Base-by-base conservation (phyloP, 495 filamentous ascomycete species). In the Penicillium ucsense region DNA sequence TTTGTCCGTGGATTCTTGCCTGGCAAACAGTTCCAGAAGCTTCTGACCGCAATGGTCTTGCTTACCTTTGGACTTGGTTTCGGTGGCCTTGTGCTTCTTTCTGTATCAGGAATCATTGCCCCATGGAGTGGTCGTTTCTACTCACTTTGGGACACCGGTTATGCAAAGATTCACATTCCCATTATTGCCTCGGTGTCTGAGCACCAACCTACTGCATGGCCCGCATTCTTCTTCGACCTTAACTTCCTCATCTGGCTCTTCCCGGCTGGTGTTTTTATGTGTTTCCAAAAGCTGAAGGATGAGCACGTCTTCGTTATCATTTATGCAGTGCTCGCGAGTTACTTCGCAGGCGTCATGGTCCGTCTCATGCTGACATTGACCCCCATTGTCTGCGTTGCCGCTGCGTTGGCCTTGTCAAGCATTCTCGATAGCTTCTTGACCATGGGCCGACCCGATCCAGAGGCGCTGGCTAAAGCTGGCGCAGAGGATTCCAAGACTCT, bases 151-250 rank as follows among this genome's bases (percentile, higher is more conserved):
- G 94, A 99, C 67, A 99, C 94, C 7, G 88, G 87, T 55, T 99
- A 99, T 63, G 94, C 94, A 55, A 99, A 99, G 72, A 94, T 97
- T 50, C 94, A 99, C 56, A 99, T 99, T 62, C 94, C 94, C 33
- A 99, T 99, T 60, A 99, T 99, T 67, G 94, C 94, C 28, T 97
- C 92, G 3, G 94, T 99, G 30, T 99, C 94, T 6, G 94, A 99
- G 66, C 94, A 99, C 76, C 94, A 99, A 66, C 94, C 94, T 8
- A 99, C 94, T 29, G 94, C 94, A n/a, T 99, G 94, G 94, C 94
- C 94, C 6, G 89, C 94, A 33, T 99, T 96, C 79, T 99, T 97
- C 72, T 99, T 99, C 65, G 94, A 99, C 57, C 77, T 99, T 54
- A 95, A 94, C 70, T 80, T 99, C 75, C 75, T 99, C 51, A 95